Percentiles rank a stretch among this genome's conserved stretches.
Conservation (phyloP, 768 basidiomycete species). For the Hericium alpestre region DNA sequence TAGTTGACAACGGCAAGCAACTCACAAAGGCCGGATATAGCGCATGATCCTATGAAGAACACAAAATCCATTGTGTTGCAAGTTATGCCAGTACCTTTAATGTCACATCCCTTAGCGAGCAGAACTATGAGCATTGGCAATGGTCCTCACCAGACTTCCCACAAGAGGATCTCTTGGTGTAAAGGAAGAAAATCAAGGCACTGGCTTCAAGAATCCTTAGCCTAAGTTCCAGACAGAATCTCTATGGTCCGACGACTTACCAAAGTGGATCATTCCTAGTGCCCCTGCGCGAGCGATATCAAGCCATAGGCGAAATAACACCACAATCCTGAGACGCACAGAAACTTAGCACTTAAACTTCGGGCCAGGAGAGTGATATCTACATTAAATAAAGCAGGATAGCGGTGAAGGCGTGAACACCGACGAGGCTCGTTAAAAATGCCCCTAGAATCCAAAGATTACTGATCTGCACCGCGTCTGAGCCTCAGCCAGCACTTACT, state of each 20-base stretch:
- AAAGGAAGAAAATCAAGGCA: not conserved
- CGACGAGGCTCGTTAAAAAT: not conserved
- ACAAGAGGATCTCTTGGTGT: too few relatives aligned
- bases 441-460: not conserved
- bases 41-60: too few relatives aligned
- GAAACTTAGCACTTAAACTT: too few relatives aligned
- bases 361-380: not conserved
- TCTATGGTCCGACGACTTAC: not conserved
- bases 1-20: too few relatives aligned
- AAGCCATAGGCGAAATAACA: constrained; percentile 5
- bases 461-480: not conserved
- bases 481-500: not conserved
- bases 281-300: constrained; percentile 3
- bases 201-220: not conserved
- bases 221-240: not conserved
- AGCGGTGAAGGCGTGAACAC: constrained; percentile 4
- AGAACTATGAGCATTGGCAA: too few relatives aligned
- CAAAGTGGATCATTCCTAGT: constrained; percentile 5
- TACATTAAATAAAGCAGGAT: constrained; percentile 12
- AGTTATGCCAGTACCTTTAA: too few relatives aligned
- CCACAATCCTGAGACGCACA: constrained; percentile 3
- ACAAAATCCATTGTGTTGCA: too few relatives aligned
- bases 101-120: too few relatives aligned
- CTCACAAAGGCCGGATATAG: too few relatives aligned
- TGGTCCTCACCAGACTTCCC: too few relatives aligned